phyloP scores from a whole-genome alignment of 495 filamentous ascomycete species.

The Penicillium pulvis region DNA sequence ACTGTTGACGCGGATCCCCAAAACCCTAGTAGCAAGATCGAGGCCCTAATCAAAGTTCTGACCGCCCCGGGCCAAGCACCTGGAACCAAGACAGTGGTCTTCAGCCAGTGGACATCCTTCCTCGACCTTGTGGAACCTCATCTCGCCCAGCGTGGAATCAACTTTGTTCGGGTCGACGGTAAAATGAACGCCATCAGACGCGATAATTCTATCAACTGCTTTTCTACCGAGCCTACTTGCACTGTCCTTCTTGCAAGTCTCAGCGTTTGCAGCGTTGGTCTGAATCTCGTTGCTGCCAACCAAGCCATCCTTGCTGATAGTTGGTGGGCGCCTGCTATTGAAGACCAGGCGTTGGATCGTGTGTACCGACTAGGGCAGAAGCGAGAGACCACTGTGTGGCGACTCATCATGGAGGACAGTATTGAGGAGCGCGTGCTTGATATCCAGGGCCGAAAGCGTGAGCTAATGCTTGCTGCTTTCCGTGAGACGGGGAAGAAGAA shows the following conservation, averaged over 20 bases:
- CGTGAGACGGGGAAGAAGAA: constrained; percentile 59
- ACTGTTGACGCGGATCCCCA: constrained; percentile 58
- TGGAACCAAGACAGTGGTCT: constrained; percentile 81
- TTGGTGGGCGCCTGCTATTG: constrained; percentile 94
- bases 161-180: constrained; percentile 79
- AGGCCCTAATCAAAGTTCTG: constrained; percentile 77
- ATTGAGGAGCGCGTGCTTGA: constrained; percentile 85
- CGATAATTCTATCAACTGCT: constrained; percentile 66
- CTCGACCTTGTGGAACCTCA: constrained; percentile 76
- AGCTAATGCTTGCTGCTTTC: constrained; percentile 77
- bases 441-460: constrained; percentile 81
- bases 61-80: constrained; percentile 67
- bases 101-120: constrained; percentile 94
- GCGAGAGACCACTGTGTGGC: constrained; percentile 73
- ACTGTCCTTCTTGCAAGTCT: constrained; percentile 82
- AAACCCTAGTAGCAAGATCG: constrained; percentile 78
- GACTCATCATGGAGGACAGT: constrained; percentile 78
- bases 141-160: constrained; percentile 61
- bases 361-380: constrained; percentile 89
- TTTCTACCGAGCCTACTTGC: constrained; percentile 68
- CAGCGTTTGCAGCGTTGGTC: constrained; percentile 79
- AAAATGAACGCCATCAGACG: constrained; percentile 69
- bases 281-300: constrained; percentile 88
- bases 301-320: constrained; percentile 83
- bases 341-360: constrained; percentile 91